These are phyloP conservation scores for Pyrenopolyporus hunteri DNA, from an alignment of 495 filamentous ascomycete species.

Conservation along the genomic window DNA sequence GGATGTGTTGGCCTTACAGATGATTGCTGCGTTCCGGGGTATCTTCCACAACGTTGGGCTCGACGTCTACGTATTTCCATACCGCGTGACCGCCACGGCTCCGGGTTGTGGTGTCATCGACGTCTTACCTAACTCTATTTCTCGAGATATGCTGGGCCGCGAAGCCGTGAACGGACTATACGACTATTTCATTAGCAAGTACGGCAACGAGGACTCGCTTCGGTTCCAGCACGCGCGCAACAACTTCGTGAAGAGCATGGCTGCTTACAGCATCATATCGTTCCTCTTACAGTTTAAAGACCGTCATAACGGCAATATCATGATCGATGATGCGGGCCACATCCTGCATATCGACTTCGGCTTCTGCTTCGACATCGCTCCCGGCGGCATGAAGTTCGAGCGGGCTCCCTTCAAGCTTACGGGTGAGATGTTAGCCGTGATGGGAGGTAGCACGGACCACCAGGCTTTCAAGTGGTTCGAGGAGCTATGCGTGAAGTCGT, in stretches of 20 bases:
- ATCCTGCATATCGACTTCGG: slow-evolving; percentile 99
- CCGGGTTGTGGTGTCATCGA: slow-evolving; percentile 99
- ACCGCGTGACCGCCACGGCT: slow-evolving; percentile 97
- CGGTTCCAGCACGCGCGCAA: slow-evolving; percentile 93
- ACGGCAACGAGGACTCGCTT: slow-evolving; percentile 92
- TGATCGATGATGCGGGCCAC: slow-evolving; percentile 96
- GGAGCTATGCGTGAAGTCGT: slow-evolving; percentile 93
- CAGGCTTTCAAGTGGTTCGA: slow-evolving; percentile 96
- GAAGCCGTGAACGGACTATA: slow-evolving; percentile 98
- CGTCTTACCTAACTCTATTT: slow-evolving; percentile 95
- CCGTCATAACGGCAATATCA: slow-evolving; percentile 99
- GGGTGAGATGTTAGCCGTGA: slow-evolving; percentile 95
- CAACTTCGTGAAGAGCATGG: slow-evolving; percentile 99
- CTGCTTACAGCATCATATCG: slow-evolving; percentile 98
- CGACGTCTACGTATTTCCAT: slow-evolving; percentile 96
- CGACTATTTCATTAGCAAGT: slow-evolving; percentile 97
- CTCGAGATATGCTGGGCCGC: slow-evolving; percentile 96
- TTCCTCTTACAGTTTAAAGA: slow-evolving; percentile 99
- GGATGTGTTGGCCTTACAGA: slow-evolving; percentile 93
- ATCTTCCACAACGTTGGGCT: slow-evolving; percentile 94
- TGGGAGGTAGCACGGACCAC: slow-evolving; percentile 84
- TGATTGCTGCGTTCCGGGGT: slow-evolving; percentile 95
- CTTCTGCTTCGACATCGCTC: slow-evolving; percentile 99
- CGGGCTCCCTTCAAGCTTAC: slow-evolving; percentile 98
- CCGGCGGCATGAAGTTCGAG: slow-evolving; percentile 95